Evolutionary conservation across 192 early-diverging fungal genomes (phyloP).

Genomic region (Dimargaris verticillata): DNA sequence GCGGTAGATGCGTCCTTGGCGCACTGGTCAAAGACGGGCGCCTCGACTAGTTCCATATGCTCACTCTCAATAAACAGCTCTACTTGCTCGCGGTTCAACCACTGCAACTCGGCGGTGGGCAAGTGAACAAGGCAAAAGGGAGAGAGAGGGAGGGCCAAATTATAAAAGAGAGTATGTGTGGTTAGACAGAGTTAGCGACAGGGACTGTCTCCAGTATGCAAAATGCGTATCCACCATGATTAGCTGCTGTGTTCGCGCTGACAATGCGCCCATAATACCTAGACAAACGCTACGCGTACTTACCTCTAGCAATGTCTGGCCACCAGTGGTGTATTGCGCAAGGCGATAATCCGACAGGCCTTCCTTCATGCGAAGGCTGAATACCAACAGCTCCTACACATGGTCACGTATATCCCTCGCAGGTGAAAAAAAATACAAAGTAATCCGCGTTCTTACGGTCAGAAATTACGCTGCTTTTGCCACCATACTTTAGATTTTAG

Average conservation of each 20-base stretch:
- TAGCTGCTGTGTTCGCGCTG: background rate
- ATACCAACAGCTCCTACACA: slow-evolving; percentile 24
- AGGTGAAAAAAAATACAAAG: too few relatives aligned
- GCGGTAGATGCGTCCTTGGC: background rate
- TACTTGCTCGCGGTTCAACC: background rate
- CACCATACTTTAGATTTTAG: too few relatives aligned
- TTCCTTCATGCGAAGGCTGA: slow-evolving; percentile 29
- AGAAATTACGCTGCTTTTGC: too few relatives aligned
- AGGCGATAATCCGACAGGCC: slow-evolving; percentile 20
- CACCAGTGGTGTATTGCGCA: slow-evolving; percentile 11
- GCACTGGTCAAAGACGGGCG: background rate
- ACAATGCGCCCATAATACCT: background rate
- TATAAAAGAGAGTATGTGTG: background rate
- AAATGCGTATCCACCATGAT: background rate
- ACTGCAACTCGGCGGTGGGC: background rate
- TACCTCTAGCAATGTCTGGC: too few relatives aligned
- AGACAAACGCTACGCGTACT: background rate
- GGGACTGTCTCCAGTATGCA: background rate
- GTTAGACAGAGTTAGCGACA: background rate
- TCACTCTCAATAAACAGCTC: background rate
- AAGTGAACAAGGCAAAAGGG: background rate
- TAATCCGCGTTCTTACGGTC: too few relatives aligned
- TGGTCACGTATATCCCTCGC: too few relatives aligned
- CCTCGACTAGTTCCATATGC: background rate
- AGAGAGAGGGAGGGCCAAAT: background rate